Conservation (phyloP, 345 rosid genomes). For the Balakata baccata region DNA sequence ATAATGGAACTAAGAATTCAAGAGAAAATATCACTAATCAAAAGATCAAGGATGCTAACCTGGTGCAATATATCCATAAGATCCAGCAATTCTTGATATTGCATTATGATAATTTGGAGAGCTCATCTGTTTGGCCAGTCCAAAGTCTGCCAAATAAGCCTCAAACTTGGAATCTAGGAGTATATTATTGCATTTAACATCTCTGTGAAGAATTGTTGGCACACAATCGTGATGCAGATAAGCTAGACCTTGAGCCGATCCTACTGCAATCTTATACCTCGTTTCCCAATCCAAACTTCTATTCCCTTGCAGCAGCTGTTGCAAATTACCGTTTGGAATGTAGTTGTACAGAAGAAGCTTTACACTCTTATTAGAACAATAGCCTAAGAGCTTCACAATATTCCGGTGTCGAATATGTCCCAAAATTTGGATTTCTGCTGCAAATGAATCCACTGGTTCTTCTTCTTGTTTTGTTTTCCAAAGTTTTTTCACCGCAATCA, state of each 20-base stretch:
- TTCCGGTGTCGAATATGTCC: slow-evolving; percentile 90
- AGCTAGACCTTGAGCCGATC: slow-evolving; percentile 88
- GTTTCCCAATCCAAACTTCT: slow-evolving; percentile 85
- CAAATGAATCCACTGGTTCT: slow-evolving; percentile 65
- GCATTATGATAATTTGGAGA: slow-evolving; percentile 70
- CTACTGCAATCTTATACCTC: slow-evolving; percentile 83
- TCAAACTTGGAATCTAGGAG: slow-evolving; percentile 78
- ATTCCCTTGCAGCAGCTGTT: slow-evolving; percentile 64
- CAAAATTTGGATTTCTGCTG: slow-evolving; percentile 88
- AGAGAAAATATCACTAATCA: no score
- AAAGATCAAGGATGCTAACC: slow-evolving; percentile 40
- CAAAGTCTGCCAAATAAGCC: slow-evolving; percentile 87
- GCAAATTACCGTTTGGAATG: slow-evolving; percentile 77
- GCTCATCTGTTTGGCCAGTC: slow-evolving; percentile 82
- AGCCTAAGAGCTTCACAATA: slow-evolving; percentile 83
- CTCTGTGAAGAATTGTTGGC: slow-evolving; percentile 85
- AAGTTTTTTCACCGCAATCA: slow-evolving; percentile 82
- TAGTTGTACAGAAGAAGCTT: slow-evolving; percentile 87
- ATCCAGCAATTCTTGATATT: slow-evolving; percentile 86
- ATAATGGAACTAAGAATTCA: neutral
- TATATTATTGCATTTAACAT: slow-evolving; percentile 89
- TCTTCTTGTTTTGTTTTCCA: slow-evolving; percentile 70
- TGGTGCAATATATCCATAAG: slow-evolving; percentile 96
- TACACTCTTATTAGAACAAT: slow-evolving; percentile 79
- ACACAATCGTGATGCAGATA: slow-evolving; percentile 93